A percentile compares a stretch with the other conserved stretches of the same genome.
Conservation (phyloP, 1,139 yeast species). For the Blastobotrys illinoisensis region DNA sequence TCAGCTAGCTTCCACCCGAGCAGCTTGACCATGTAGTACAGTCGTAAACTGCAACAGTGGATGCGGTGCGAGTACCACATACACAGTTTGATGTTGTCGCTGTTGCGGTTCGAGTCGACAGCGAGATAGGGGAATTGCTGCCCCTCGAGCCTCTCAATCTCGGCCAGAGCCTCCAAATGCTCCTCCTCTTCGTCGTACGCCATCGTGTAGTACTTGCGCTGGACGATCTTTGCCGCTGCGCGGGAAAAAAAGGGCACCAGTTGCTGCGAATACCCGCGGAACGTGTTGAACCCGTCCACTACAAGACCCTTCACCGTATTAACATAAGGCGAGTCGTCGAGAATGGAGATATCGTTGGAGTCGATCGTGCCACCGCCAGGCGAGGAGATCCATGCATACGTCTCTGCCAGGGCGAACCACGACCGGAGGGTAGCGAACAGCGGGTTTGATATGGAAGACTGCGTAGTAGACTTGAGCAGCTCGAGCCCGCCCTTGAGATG, state of each 20-base stretch:
- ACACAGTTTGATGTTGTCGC: conserved; percentile 9
- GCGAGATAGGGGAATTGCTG: conserved; percentile 9
- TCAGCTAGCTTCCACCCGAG: neutral
- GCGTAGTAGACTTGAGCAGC: conserved; percentile 10
- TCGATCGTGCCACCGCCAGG: conserved; percentile 18
- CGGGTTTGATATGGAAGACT: conserved; percentile 8
- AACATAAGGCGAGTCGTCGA: conserved; percentile 15
- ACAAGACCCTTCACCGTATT: conserved; percentile 13
- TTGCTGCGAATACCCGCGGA: conserved; percentile 16
- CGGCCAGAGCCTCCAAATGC: conserved; percentile 6
- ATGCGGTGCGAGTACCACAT: conserved; percentile 15
- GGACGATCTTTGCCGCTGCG: conserved; percentile 10
- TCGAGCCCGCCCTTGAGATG: conserved; percentile 28
- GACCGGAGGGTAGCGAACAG: conserved; percentile 13
- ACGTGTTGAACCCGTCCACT: conserved; percentile 20
- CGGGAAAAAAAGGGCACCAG: conserved; percentile 15
- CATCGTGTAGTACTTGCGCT: conserved; percentile 2
- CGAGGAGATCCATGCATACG: conserved; percentile 20
- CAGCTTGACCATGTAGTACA: conserved; percentile 1
- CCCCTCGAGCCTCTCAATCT: conserved; percentile 11
- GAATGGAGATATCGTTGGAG: conserved; percentile 7
- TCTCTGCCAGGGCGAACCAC: conserved; percentile 20
- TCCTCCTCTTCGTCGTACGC: conserved; percentile 4
- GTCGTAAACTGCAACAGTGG: conserved; percentile 14
- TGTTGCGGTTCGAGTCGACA: neutral